phyloP scores from a whole-genome alignment of 306 rosid genomes.

The Arachis stenosperma region DNA sequence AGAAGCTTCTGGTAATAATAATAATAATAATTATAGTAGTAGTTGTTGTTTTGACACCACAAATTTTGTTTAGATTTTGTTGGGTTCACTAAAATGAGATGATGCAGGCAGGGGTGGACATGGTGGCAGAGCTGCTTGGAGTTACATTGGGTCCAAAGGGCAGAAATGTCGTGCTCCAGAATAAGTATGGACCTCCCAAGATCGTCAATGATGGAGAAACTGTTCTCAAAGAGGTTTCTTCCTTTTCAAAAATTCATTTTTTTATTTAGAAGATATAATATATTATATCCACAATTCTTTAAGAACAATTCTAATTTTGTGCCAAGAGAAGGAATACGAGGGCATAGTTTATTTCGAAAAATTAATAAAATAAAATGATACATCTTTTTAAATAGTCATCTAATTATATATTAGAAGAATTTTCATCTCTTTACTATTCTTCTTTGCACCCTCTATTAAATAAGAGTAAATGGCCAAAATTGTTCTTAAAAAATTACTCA shows the following conservation, averaged over 20 bases:
- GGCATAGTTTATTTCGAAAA: too few species aligned
- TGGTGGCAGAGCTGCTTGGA: slow-evolving; percentile 86
- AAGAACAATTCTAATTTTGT: too few species aligned
- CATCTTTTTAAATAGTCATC: too few species aligned
- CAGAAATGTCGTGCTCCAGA: slow-evolving; percentile 86
- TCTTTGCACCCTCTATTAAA: too few species aligned
- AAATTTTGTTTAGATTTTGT: slow-evolving; percentile 28
- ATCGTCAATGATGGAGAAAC: slow-evolving; percentile 96
- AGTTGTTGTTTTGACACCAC: background rate
- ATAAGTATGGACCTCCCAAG: slow-evolving; percentile 92
- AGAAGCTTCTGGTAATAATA: slow-evolving; percentile 67
- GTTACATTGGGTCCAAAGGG: slow-evolving; percentile 95
- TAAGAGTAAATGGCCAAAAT: too few species aligned
- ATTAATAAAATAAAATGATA: too few species aligned
- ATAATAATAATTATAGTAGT: background rate
- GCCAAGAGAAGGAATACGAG: too few species aligned
- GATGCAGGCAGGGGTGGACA: slow-evolving; percentile 77
- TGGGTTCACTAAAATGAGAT: slow-evolving; percentile 3
- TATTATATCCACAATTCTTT: background rate
- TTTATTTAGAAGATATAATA: too few species aligned
- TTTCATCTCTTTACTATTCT: too few species aligned
- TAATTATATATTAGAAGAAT: too few species aligned
- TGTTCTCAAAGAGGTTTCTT: slow-evolving; percentile 77
- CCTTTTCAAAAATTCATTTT: background rate
- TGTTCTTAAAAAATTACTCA: too few species aligned